Percentiles rank a stretch among this genome's conserved stretches.
Evolutionary conservation across 176 grass and related monocot genomes (phyloP).

Genomic region (Cymbopogon citratus): DNA sequence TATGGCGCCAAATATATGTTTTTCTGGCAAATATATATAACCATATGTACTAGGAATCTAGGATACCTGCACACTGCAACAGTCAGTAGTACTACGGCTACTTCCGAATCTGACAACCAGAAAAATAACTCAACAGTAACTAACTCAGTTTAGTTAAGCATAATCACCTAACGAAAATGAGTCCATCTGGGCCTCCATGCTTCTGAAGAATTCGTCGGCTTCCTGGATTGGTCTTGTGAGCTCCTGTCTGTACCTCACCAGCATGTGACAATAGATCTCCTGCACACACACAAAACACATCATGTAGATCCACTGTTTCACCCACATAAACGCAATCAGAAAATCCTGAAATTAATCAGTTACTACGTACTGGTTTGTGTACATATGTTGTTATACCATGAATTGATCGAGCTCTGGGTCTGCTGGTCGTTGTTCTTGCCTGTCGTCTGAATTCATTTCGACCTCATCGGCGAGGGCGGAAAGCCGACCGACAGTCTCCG

Average conservation of each 20-base stretch:
- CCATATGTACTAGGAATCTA: background rate
- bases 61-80: constrained; percentile 20
- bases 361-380: background rate
- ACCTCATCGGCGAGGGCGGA: constrained; percentile 47
- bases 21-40: too few relatives aligned
- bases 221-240: constrained; percentile 68
- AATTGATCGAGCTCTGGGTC: constrained; percentile 93
- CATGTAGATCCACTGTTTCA: background rate
- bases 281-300: background rate
- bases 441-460: constrained; percentile 31
- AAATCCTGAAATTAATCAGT: background rate
- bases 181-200: constrained; percentile 62
- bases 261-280: constrained; percentile 58
- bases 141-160: constrained; percentile 7
- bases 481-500: constrained; percentile 47
- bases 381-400: constrained; percentile 43
- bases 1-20: too few relatives aligned
- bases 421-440: background rate
- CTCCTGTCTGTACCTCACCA: constrained; percentile 64
- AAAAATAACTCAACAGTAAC: background rate
- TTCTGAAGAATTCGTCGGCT: constrained; percentile 64
- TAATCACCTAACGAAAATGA: constrained; percentile 47
- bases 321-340: background rate
- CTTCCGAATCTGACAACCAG: constrained; percentile 17
- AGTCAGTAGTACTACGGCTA: constrained; percentile 2